These are phyloP conservation scores for Thymus mandschuricus DNA, from an alignment of 257 asterid species.

Conservation along the genomic window DNA sequence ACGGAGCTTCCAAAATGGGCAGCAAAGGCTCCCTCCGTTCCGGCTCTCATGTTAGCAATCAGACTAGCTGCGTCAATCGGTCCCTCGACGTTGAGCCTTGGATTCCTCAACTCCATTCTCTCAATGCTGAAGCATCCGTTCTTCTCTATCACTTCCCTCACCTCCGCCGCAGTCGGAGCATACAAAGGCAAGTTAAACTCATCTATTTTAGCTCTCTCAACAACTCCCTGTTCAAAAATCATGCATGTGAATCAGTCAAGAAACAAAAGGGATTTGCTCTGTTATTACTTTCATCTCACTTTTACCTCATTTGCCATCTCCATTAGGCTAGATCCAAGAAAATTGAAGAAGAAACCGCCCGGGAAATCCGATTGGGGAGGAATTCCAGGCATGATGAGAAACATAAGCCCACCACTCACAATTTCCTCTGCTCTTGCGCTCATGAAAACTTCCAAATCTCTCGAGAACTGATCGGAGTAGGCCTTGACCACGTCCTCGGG, in stretches of 20 bases:
- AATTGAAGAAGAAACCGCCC: background rate
- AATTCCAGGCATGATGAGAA: conserved; percentile 18
- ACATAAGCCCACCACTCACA: conserved; percentile 38
- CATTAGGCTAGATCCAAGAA: conserved; percentile 33
- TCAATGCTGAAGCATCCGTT: conserved; percentile 37
- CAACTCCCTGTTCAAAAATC: conserved; percentile 32
- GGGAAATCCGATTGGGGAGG: conserved; percentile 15
- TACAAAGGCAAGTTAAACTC: conserved; percentile 38
- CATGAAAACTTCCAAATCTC: conserved; percentile 35
- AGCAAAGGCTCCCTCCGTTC: conserved; percentile 26
- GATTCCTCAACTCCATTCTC: conserved; percentile 30
- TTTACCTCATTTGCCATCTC: conserved; percentile 36
- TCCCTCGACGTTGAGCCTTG: conserved; percentile 16
- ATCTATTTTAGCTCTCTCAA: conserved; percentile 34
- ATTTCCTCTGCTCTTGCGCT: conserved; percentile 44
- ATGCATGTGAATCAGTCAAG: background rate
- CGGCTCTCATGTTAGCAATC: conserved; percentile 35
- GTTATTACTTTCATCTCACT: too few relatives aligned
- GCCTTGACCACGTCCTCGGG: conserved; percentile 19
- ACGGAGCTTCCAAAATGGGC: conserved; percentile 32
- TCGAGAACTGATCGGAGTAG: conserved; percentile 37
- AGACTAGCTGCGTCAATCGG: background rate
- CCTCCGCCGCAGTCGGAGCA: conserved; percentile 12
- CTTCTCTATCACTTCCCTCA: conserved; percentile 27
- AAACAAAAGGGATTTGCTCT: background rate